Evolutionary conservation across 2,329 filamentous ascomycete species (phyloP).

Genomic region (Aureobasidium sp.): DNA sequence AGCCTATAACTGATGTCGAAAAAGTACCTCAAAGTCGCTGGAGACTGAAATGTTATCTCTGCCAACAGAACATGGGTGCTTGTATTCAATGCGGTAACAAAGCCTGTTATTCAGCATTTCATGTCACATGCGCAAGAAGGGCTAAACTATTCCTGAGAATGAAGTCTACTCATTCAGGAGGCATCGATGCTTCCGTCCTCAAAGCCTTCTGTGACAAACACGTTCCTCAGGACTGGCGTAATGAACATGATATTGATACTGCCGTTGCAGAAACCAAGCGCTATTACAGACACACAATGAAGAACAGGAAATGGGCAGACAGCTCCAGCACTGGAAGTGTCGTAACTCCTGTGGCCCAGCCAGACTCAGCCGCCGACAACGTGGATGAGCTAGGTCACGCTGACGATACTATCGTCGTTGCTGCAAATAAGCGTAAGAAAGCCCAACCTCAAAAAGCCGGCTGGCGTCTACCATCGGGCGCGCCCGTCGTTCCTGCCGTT

Average conservation of each 20-base stretch:
- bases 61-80: slow-evolving; percentile 93
- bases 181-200: slow-evolving; percentile 72
- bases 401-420: slow-evolving; percentile 46
- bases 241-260: slow-evolving; percentile 74
- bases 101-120: slow-evolving; percentile 92
- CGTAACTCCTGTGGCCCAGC: slow-evolving; percentile 54
- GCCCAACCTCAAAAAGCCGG: slow-evolving; percentile 54
- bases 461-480: slow-evolving; percentile 92
- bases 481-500: slow-evolving; percentile 84
- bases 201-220: slow-evolving; percentile 97
- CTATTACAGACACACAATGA: slow-evolving; percentile 86
- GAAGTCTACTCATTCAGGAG: slow-evolving; percentile 81
- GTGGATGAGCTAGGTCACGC: slow-evolving; percentile 35
- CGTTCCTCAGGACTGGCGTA: slow-evolving; percentile 79
- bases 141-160: slow-evolving; percentile 88
- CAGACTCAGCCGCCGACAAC: slow-evolving; percentile 38
- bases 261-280: slow-evolving; percentile 78
- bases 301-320: slow-evolving; percentile 83
- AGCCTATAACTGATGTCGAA: slow-evolving; percentile 95
- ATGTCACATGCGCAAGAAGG: slow-evolving; percentile 88
- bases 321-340: slow-evolving; percentile 77
- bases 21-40: slow-evolving; percentile 93
- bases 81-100: slow-evolving; percentile 99
- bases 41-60: slow-evolving; percentile 93
- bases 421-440: slow-evolving; percentile 54